Evolutionary conservation across 148 eudicot species (phyloP).

Genomic region (Rhododendron molle): DNA sequence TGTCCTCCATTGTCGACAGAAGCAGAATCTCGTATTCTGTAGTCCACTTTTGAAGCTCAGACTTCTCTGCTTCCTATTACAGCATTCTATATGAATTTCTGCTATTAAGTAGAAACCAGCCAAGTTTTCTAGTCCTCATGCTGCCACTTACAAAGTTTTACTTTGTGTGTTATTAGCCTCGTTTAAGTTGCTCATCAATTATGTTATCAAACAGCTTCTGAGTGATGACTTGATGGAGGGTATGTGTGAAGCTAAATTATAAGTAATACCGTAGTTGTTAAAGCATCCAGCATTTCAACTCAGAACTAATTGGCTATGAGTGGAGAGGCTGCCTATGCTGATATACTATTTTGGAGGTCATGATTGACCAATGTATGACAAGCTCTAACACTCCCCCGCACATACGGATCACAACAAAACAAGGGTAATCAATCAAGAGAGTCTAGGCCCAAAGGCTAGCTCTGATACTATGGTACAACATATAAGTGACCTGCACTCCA

Average conservation of each 20-base stretch:
- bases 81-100: neutral
- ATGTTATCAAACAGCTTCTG: neutral
- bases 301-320: neutral
- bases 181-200: neutral
- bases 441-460: neutral
- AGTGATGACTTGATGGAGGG: neutral
- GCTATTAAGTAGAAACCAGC: neutral
- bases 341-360: too few relatives aligned
- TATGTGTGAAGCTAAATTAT: neutral
- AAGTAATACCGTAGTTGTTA: neutral
- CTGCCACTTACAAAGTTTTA: neutral
- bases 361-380: neutral
- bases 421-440: neutral
- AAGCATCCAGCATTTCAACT: neutral
- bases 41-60: neutral
- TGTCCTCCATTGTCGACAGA: neutral
- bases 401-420: neutral
- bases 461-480: neutral
- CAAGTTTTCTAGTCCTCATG: neutral
- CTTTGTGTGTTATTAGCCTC: neutral
- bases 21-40: neutral
- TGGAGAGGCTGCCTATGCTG: neutral
- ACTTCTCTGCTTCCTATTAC: neutral
- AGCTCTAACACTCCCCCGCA: neutral
- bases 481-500: neutral